phyloP scores from a whole-genome alignment of 1,284 basidiomycete genomes.

The Agroathelia rolfsii region DNA sequence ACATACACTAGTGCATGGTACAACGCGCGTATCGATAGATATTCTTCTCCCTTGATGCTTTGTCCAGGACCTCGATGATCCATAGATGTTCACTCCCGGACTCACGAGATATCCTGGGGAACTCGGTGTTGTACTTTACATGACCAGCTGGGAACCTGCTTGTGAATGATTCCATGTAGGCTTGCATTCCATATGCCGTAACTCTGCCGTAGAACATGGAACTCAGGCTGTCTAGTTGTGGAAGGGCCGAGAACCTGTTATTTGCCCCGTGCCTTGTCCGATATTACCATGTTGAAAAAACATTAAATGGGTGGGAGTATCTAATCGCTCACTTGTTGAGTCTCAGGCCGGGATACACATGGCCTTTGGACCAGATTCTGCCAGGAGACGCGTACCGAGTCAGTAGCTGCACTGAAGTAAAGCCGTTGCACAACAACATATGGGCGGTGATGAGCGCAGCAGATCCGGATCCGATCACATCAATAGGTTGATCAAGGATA shows the following conservation, averaged over 20 bases:
- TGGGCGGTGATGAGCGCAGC: conserved; percentile 52
- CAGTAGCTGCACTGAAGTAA: conserved; percentile 38
- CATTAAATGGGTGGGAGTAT: neutral
- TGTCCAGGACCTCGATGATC: conserved; percentile 30
- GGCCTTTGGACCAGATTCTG: conserved; percentile 41
- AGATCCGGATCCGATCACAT: conserved; percentile 44
- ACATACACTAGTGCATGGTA: conserved; percentile 50
- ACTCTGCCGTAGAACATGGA: conserved; percentile 53
- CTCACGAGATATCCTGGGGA: conserved; percentile 32
- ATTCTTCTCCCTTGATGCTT: conserved; percentile 15
- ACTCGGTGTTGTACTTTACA: conserved; percentile 35
- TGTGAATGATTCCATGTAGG: conserved; percentile 43
- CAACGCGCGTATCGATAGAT: conserved; percentile 32
- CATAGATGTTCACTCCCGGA: conserved; percentile 22
- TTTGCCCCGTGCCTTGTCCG: no score
- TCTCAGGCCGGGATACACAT: conserved; percentile 41
- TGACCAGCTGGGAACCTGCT: conserved; percentile 32
- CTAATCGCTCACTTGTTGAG: conserved; percentile 42
- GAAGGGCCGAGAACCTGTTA: no score
- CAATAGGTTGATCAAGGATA: no score
- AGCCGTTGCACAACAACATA: conserved; percentile 44
- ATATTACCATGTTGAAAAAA: no score
- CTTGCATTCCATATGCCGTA: conserved; percentile 37
- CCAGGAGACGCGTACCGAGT: conserved; percentile 42
- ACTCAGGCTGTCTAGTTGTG: no score